phyloP scores from a whole-genome alignment of 2,329 filamentous ascomycete species.

The Apiospora pterosperma region DNA sequence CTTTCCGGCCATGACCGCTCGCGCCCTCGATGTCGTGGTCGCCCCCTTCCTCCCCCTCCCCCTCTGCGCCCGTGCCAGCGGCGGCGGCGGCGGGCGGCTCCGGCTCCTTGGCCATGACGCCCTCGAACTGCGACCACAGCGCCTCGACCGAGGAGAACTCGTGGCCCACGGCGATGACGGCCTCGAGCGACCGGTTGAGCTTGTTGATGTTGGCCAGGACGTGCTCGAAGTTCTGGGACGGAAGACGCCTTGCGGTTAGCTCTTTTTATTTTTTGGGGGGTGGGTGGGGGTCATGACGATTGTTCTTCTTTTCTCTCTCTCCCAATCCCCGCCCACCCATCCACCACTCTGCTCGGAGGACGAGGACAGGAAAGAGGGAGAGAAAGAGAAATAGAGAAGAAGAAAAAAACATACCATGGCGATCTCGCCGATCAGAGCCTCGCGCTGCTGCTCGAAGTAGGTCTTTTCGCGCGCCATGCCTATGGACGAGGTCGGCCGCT shows the following conservation, averaged over 20 bases:
- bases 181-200: slow-evolving; percentile 86
- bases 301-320: background rate
- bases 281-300: background rate
- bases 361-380: background rate
- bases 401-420: slow-evolving; percentile 54
- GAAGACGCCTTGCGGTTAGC: too few species aligned
- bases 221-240: slow-evolving; percentile 72
- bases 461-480: slow-evolving; percentile 43
- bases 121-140: slow-evolving; percentile 95
- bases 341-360: background rate
- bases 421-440: slow-evolving; percentile 68
- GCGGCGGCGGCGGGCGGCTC: background rate
- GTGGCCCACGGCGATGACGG: slow-evolving; percentile 89
- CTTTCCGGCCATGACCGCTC: background rate
- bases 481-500: background rate
- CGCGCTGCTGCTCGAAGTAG: slow-evolving; percentile 76
- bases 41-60: slow-evolving; percentile 10
- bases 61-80: slow-evolving; percentile 18
- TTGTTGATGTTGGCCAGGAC: slow-evolving; percentile 96
- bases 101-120: slow-evolving; percentile 77
- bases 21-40: slow-evolving; percentile 21
- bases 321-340: background rate
- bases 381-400: background rate
- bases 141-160: slow-evolving; percentile 97
- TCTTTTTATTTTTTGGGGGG: background rate